These are phyloP conservation scores for Galerina sulciceps DNA, from an alignment of 768 basidiomycete species.

Conservation along the genomic window DNA sequence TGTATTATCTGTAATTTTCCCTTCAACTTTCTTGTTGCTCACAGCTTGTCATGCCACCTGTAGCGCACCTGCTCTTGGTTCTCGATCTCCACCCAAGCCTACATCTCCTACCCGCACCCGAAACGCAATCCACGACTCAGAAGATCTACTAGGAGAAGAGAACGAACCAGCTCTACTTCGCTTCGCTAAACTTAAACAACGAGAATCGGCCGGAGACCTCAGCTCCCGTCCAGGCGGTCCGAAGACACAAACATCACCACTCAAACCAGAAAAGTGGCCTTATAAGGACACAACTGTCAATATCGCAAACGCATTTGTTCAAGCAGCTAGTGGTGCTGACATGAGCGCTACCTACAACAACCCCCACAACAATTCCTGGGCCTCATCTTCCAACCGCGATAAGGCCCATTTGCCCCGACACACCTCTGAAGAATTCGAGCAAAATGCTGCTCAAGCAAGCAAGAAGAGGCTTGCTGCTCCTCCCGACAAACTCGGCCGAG, in stretches of 20 bases:
- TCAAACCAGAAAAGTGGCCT: constrained; percentile 72
- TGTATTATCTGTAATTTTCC: constrained; percentile 27
- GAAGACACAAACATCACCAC: constrained; percentile 47
- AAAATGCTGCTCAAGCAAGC: constrained; percentile 55
- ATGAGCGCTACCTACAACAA: constrained; percentile 43
- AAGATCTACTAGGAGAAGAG: constrained; percentile 38
- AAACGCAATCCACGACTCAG: constrained; percentile 20
- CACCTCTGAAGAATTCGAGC: constrained; percentile 82
- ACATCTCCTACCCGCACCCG: constrained; percentile 40
- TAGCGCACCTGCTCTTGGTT: constrained; percentile 59
- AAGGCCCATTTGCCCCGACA: constrained; percentile 62
- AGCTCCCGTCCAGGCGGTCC: constrained; percentile 38
- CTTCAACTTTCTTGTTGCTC: constrained; percentile 12
- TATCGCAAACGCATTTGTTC: constrained; percentile 79
- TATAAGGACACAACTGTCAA: constrained; percentile 88
- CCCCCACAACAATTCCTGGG: constrained; percentile 66
- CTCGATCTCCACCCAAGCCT: constrained; percentile 65
- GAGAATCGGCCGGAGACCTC: constrained; percentile 36
- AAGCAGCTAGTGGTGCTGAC: constrained; percentile 57
- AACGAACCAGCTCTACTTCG: constrained; percentile 46
- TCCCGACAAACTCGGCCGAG: constrained; percentile 36
- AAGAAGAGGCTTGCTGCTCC: constrained; percentile 66
- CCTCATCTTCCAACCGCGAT: constrained; percentile 52
- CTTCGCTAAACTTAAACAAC: constrained; percentile 48
- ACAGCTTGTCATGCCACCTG: constrained; percentile 18